phyloP scores from a whole-genome alignment of 805 yeast species.

The Myxozyma geophila region DNA sequence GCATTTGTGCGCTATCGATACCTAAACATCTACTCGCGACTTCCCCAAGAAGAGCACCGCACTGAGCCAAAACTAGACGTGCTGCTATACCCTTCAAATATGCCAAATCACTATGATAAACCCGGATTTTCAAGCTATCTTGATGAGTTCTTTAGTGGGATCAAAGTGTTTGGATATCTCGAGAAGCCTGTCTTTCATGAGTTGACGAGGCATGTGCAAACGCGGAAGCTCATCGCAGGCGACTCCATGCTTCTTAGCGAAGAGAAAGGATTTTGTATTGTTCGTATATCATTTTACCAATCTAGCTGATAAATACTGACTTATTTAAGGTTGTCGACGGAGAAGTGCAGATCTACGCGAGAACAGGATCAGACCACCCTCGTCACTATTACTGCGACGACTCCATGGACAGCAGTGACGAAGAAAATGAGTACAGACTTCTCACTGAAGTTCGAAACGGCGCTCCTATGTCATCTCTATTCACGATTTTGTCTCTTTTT shows the following conservation, averaged over 20 bases:
- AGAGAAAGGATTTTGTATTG: slow-evolving; percentile 83
- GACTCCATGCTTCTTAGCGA: slow-evolving; percentile 77
- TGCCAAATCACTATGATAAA: slow-evolving; percentile 45
- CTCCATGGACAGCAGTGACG: slow-evolving; percentile 8
- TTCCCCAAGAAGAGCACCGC: slow-evolving; percentile 52
- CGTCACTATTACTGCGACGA: slow-evolving; percentile 28
- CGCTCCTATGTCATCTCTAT: slow-evolving; percentile 80
- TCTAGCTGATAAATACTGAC: no score
- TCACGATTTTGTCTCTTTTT: slow-evolving; percentile 77
- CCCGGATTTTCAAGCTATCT: slow-evolving; percentile 66
- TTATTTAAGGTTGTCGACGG: slow-evolving; percentile 71
- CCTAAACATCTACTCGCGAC: slow-evolving; percentile 64
- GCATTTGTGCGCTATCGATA: slow-evolving; percentile 64
- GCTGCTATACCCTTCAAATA: slow-evolving; percentile 46
- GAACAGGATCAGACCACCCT: slow-evolving; percentile 43
- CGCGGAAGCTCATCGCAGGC: slow-evolving; percentile 76
- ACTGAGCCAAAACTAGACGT: slow-evolving; percentile 55
- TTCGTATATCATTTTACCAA: slow-evolving; percentile 18
- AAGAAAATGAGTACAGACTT: slow-evolving; percentile 28
- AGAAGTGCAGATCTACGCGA: slow-evolving; percentile 74
- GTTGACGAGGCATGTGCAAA: slow-evolving; percentile 86
- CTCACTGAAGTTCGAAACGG: slow-evolving; percentile 40
- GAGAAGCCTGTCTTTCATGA: slow-evolving; percentile 92
- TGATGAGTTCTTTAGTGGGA: slow-evolving; percentile 88
- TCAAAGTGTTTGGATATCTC: slow-evolving; percentile 90